Base-by-base conservation (phyloP, 331 rosid species). In the Dryas integrifolia region DNA sequence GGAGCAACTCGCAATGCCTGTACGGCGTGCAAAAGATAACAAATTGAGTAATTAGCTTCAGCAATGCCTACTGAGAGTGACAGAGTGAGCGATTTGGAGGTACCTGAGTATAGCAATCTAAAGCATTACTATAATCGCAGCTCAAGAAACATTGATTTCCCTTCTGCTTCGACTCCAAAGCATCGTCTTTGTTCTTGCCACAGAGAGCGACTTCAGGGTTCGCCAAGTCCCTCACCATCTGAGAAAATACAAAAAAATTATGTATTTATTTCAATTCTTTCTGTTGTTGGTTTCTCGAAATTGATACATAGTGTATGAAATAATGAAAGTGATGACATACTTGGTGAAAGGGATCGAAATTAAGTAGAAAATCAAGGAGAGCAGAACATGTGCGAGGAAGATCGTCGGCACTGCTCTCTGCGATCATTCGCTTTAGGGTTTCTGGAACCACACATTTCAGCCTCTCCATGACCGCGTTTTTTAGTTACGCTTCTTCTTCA, bases 1-100 rank as follows among this genome's bases (percentile, higher is more conserved):
- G 98, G 96, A 61, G 98, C 91, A 78, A 75, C 76, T 64, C 87
- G 80, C 79, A 92, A 64, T 65, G 98, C 98, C 98, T 92, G 67
- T 63, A 70, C 63, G 53, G 61, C 79, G 63, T 72, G 18, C 74
- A 49, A 67, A 18, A 69, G 49, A 48, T 45, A 46, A 58, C 13
- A 55, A 51, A 60, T 18, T 69, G 51, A 6, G 0, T 24, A n/a
- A 9, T 4, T 26, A 59, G 35, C 35, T 30, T 12, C 21, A 39
- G 24, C 21, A 62, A 62, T 40, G 11, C 30, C 3, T 15, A 3
- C 48, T 6, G 10, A 4, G 9, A 44, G 47, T 5, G 47, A 0
- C 7, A 62, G 49, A 62, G 49, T 69, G 50, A 21, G 15, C 64
- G 1, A 66, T 40, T 1, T 59, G 52, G 67, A 40, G 21, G 30